phyloP scores from a whole-genome alignment of 371 early-diverging fungal genomes.

The Mitosporidium daphniae region DNA sequence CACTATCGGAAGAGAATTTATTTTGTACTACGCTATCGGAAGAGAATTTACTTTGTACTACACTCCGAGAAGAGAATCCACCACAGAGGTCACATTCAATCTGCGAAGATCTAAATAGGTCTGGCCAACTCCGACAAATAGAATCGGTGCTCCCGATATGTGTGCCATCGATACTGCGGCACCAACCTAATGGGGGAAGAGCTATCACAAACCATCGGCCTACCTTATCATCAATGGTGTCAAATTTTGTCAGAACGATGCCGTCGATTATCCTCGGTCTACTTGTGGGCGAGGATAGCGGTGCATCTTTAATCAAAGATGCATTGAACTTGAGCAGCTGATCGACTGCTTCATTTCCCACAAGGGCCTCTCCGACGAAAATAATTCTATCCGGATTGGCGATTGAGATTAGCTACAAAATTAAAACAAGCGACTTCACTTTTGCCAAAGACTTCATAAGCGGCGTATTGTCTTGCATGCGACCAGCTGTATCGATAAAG shows the following conservation, averaged over 20 bases:
- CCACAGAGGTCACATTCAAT: constrained; percentile 5
- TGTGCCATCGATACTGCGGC: constrained; percentile 86
- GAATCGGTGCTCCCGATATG: constrained; percentile 72
- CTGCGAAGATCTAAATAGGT: constrained; percentile 76
- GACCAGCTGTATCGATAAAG: constrained; percentile 90
- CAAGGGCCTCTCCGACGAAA: constrained; percentile 95
- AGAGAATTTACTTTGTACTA: no score
- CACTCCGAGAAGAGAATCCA: constrained; percentile 1
- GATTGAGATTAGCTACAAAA: constrained; percentile 27
- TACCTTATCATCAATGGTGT: constrained; percentile 91
- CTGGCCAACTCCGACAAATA: constrained; percentile 96
- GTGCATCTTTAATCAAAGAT: constrained; percentile 27
- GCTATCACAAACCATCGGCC: constrained; percentile 8
- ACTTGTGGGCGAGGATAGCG: constrained; percentile 20
- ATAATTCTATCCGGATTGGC: constrained; percentile 86
- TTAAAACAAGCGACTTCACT: constrained; percentile 6
- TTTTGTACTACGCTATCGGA: no score
- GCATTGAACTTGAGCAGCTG: constrained; percentile 90
- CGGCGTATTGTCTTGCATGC: constrained; percentile 95
- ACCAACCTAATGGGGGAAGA: constrained; percentile 18
- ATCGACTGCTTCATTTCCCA: constrained; percentile 87
- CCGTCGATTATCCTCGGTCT: constrained; percentile 68
- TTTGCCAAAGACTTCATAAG: constrained; percentile 83
- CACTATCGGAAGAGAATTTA: no score
- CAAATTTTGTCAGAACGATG: constrained; percentile 87